Conservation (phyloP, 495 filamentous ascomycete species). For the Daldinia childiae region DNA sequence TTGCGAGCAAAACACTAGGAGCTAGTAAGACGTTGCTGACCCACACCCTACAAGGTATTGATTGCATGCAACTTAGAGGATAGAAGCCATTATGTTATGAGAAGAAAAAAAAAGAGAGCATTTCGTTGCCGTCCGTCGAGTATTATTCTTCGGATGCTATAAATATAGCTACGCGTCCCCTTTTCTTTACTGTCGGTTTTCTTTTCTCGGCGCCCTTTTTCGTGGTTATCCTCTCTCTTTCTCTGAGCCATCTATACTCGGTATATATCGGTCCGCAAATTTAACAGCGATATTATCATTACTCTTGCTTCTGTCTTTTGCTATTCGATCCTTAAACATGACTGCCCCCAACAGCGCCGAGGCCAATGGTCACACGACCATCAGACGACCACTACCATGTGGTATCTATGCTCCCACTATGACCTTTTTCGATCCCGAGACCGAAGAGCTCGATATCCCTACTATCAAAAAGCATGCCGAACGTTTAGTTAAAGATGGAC, state of each 20-base stretch:
- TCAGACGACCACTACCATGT: constrained; percentile 73
- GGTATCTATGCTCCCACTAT: constrained; percentile 91
- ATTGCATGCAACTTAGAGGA: constrained; percentile 27
- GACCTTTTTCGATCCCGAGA: constrained; percentile 86
- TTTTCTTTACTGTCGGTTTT: constrained; percentile 25
- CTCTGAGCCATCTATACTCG: constrained; percentile 31
- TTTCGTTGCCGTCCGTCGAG: constrained; percentile 15
- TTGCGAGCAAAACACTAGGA: constrained; percentile 45
- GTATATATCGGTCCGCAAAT: constrained; percentile 31
- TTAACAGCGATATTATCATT: constrained; percentile 18
- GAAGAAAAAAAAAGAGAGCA: constrained; percentile 25
- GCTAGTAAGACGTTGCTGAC: constrained; percentile 38
- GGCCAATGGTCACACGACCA: constrained; percentile 51
- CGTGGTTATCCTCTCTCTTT: constrained; percentile 18
- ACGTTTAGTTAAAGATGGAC: constrained; percentile 81
- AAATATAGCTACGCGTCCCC: constrained; percentile 34
- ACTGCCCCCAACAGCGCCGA: constrained; percentile 49
- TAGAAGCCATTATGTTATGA: constrained; percentile 52
- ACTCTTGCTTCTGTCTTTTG: constrained; percentile 14
- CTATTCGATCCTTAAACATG: constrained; percentile 43
- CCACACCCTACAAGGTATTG: constrained; percentile 37
- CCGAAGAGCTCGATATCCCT: constrained; percentile 83
- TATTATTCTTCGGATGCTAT: constrained; percentile 32
- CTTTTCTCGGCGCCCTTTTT: constrained; percentile 34
- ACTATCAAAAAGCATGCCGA: constrained; percentile 81